Evolutionary conservation across 176 grass and related monocot genomes (phyloP), one percentile per base, ranked within the genome.

Genomic region (Themeda triandra): DNA sequence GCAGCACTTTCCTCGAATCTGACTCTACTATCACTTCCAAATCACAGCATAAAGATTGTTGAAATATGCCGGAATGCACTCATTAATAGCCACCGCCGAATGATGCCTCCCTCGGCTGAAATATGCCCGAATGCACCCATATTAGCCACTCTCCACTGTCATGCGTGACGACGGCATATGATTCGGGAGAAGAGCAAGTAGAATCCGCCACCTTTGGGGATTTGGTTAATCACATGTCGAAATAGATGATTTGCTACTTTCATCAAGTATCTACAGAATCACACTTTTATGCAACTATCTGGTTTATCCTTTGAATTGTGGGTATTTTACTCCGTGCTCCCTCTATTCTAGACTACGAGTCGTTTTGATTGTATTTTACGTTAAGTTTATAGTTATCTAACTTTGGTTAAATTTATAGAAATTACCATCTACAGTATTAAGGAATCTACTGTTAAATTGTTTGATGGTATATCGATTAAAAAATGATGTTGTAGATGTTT

Each of bases 31-130:
- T 17, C 28, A 14, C 59, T 10, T 11, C 66, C 6, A 13, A 75
- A 59, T 31, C 31, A 33, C 10, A 24, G 31, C 31, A 54, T 18
- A 42, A 21, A 40, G 76, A 19, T 19, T 60, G 86, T 79, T 32
- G 81, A 80, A 84, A 58, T 14, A 10, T 10, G 23, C 21, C 14
- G 62, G 56, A 21, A 56, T 87, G 80, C 24, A 42, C 74, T 63
- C 80, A 80, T 51, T 53, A 80, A 21, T 33, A 33, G 49, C 69
- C 89, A 90, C 84, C 68, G 59, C 35, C 84, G 49, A 87, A 83
- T 87, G 74, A 63, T 59, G 39, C 89, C 84, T 90, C 69, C 84
- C 89, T 87, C 69, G 5, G 84, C 25, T 87, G 73, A 82, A 80
- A 58, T 14, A 21, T 13, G 18, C 21, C 21, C 39, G 56, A 21